A percentile compares a stretch with the other conserved stretches of the same genome.
phyloP scores from a whole-genome alignment of 306 rosid genomes.

The Cotoneaster glaucophyllus region DNA sequence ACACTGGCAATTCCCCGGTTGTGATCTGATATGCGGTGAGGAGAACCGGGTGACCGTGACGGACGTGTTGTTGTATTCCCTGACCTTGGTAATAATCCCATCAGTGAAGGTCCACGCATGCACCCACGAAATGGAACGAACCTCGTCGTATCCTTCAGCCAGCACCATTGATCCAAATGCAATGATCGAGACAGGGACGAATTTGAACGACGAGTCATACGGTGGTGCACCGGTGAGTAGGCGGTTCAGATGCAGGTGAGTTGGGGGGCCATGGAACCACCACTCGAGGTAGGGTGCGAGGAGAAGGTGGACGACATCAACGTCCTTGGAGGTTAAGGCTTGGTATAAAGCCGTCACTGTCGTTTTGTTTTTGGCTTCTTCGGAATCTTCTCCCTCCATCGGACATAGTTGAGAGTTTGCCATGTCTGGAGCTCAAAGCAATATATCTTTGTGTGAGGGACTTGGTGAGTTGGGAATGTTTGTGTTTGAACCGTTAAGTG shows the following conservation, averaged over 20 bases:
- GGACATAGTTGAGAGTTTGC: constrained; percentile 14
- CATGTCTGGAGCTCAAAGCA: constrained; percentile 14
- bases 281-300: constrained; percentile 62
- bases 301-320: constrained; percentile 24
- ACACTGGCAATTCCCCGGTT: constrained; percentile 27
- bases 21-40: constrained; percentile 2
- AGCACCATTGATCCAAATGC: constrained; percentile 54
- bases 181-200: constrained; percentile 35
- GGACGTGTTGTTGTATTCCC: constrained; percentile 70
- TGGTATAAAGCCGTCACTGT: constrained; percentile 40
- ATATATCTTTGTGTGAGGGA: background rate
- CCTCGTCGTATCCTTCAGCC: constrained; percentile 55
- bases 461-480: background rate
- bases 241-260: constrained; percentile 55
- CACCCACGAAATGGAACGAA: constrained; percentile 57
- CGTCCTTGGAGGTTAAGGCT: constrained; percentile 43
- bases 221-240: constrained; percentile 42
- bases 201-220: constrained; percentile 22
- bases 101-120: constrained; percentile 63
- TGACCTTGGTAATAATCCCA: constrained; percentile 53
- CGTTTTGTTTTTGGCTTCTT: constrained; percentile 29
- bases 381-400: background rate
- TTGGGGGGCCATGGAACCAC: constrained; percentile 86
- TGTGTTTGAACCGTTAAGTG: background rate
- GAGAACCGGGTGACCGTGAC: constrained; percentile 52